Evolutionary conservation across 1,139 yeast species (phyloP).

Genomic region (Blastobotrys capitulatus): DNA sequence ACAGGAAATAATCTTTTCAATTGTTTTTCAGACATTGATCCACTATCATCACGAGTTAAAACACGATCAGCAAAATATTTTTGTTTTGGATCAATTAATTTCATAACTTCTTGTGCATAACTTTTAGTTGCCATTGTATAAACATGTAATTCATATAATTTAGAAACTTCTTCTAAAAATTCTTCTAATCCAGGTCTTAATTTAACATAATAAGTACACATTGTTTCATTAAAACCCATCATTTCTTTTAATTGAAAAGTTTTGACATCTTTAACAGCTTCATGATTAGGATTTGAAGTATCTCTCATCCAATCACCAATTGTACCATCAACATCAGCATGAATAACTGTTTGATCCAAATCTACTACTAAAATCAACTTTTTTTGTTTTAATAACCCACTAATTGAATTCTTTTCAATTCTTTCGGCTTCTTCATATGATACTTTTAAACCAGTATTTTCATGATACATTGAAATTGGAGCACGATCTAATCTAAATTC

Average conservation of each 20-base stretch:
- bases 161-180: slow-evolving; percentile 58
- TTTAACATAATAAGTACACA: slow-evolving; percentile 88
- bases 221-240: slow-evolving; percentile 39
- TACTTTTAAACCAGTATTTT: slow-evolving; percentile 77
- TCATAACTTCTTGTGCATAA: slow-evolving; percentile 86
- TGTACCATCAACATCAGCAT: slow-evolving; percentile 96
- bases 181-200: slow-evolving; percentile 79
- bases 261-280: slow-evolving; percentile 75
- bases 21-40: slow-evolving; percentile 84
- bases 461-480: slow-evolving; percentile 85
- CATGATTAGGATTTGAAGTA: slow-evolving; percentile 76
- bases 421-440: slow-evolving; percentile 81
- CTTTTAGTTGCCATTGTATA: slow-evolving; percentile 99
- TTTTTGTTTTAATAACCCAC: slow-evolving; percentile 52
- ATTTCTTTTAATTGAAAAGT: slow-evolving; percentile 77
- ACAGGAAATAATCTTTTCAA: slow-evolving; percentile 88
- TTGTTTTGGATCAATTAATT: slow-evolving; percentile 86
- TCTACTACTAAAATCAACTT: slow-evolving; percentile 90
- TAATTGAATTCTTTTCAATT: slow-evolving; percentile 65
- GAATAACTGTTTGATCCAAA: slow-evolving; percentile 94
- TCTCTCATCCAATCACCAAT: slow-evolving; percentile 96
- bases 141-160: slow-evolving; percentile 82
- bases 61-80: slow-evolving; percentile 85
- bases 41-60: slow-evolving; percentile 90
- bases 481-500: slow-evolving; percentile 77